These are phyloP conservation scores for Xylaria castorea DNA, from an alignment of 495 filamentous ascomycete genomes.

Conservation along the genomic window DNA sequence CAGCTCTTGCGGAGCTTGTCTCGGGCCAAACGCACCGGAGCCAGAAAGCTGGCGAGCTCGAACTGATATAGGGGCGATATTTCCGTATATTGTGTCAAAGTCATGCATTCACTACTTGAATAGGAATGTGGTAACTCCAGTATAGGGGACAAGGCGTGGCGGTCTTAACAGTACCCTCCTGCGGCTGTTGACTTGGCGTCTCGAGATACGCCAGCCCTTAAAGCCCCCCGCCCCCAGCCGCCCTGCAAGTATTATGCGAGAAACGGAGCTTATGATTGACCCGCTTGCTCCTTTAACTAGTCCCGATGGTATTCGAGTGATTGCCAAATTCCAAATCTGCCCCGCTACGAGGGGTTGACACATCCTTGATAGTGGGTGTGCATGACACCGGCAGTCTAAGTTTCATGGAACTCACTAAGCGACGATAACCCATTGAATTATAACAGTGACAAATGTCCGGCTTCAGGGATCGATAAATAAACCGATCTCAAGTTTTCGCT, in stretches of 20 bases:
- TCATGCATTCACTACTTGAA: constrained; percentile 3
- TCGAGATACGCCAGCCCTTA: constrained; percentile 11
- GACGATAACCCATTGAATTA: constrained; percentile 2
- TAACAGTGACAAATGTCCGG: constrained; percentile 13
- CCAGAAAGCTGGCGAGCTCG: background rate
- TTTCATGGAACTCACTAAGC: background rate
- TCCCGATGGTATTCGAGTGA: constrained; percentile 1
- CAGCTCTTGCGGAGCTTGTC: background rate
- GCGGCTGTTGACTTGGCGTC: constrained; percentile 24
- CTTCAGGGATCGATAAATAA: background rate
- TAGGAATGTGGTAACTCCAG: constrained; percentile 14
- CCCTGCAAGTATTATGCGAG: background rate
- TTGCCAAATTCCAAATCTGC: constrained; percentile 26
- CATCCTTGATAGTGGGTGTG: background rate
- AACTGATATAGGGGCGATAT: background rate
- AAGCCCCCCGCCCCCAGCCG: background rate
- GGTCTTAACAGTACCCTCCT: background rate
- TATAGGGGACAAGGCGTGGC: background rate
- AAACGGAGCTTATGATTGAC: constrained; percentile 12
- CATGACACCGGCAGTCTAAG: background rate
- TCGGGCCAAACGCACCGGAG: background rate
- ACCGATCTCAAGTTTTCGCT: background rate
- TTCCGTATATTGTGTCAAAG: background rate
- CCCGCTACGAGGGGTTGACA: constrained; percentile 15
- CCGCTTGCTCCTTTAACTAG: constrained; percentile 18